Percentiles rank a stretch among this genome's conserved stretches.
Evolutionary conservation across 257 asterid species (phyloP).

Genomic region (Fraxinus pennsylvanica): DNA sequence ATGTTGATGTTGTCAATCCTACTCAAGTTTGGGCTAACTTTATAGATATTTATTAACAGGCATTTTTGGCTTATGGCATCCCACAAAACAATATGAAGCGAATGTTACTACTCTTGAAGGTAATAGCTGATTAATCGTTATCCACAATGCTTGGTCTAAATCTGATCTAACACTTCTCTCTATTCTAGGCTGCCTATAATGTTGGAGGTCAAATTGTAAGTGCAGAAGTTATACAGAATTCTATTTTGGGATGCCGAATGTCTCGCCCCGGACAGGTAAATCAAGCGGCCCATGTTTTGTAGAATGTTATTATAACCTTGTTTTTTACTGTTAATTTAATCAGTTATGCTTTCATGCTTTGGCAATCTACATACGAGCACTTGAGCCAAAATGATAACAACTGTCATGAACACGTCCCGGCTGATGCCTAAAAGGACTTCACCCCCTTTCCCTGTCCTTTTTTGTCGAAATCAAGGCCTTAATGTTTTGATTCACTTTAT

Average conservation of each 20-base stretch:
- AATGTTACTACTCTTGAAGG: conserved; percentile 86
- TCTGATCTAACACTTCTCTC: conserved; percentile 33
- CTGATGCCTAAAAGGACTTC: neutral
- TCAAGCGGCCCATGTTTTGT: neutral
- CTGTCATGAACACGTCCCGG: neutral
- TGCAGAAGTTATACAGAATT: conserved; percentile 83
- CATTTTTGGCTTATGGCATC: conserved; percentile 88
- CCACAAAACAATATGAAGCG: conserved; percentile 88
- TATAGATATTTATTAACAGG: conserved; percentile 42
- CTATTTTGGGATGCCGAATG: conserved; percentile 82
- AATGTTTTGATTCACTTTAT: neutral
- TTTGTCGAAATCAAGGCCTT: neutral
- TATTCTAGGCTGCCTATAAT: conserved; percentile 84
- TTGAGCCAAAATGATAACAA: neutral
- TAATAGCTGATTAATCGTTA: conserved; percentile 24
- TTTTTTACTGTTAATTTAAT: too few species aligned
- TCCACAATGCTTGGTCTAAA: neutral
- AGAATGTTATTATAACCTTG: neutral
- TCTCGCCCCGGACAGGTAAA: conserved; percentile 90
- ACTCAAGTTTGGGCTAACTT: conserved; percentile 14
- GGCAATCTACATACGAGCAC: neutral
- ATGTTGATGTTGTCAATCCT: neutral
- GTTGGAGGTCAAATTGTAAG: conserved; percentile 89
- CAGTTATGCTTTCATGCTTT: too few species aligned
- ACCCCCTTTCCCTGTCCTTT: neutral